Evolutionary conservation across 208 protist species (phyloP).

Genomic region (Leishmania aethiopica): DNA sequence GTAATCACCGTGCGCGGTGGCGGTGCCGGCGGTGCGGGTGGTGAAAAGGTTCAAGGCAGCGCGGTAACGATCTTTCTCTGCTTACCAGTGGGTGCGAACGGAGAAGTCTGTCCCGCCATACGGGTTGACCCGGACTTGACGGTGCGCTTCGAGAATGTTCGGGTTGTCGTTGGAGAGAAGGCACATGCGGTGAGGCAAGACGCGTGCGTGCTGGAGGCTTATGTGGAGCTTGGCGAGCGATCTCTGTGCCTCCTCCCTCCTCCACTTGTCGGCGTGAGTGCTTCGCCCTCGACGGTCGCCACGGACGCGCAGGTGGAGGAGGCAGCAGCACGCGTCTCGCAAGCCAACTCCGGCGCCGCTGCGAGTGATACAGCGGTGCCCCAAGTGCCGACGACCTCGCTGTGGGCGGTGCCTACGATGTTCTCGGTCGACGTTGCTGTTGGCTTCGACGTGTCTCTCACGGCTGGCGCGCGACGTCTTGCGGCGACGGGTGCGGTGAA

Average conservation of each 20-base stretch:
- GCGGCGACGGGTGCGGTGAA: slow-evolving; percentile 7
- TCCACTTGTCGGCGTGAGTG: neutral
- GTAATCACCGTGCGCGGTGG: slow-evolving; percentile 31
- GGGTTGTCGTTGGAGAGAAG: slow-evolving; percentile 7
- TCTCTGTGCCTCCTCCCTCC: slow-evolving; percentile 29
- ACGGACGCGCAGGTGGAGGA: neutral
- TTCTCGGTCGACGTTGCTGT: slow-evolving; percentile 11
- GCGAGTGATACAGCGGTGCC: too few species aligned
- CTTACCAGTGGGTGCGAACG: slow-evolving; percentile 19
- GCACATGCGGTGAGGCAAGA: neutral
- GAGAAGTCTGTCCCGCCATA: slow-evolving; percentile 24
- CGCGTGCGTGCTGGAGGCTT: neutral
- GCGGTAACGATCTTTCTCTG: slow-evolving; percentile 8
- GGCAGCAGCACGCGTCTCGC: too few species aligned
- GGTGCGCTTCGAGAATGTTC: slow-evolving; percentile 28
- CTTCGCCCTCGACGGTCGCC: neutral
- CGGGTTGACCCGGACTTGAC: slow-evolving; percentile 28
- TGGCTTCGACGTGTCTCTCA: slow-evolving; percentile 17
- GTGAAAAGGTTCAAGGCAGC: neutral
- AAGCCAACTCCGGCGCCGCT: neutral
- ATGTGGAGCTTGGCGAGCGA: slow-evolving; percentile 25
- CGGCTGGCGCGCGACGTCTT: slow-evolving; percentile 1
- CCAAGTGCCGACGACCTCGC: neutral
- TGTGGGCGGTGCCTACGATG: neutral
- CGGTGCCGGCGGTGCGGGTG: neutral